Evolutionary conservation across 2,329 filamentous ascomycete genomes (phyloP).

Genomic region (Beauveria medogensis): DNA sequence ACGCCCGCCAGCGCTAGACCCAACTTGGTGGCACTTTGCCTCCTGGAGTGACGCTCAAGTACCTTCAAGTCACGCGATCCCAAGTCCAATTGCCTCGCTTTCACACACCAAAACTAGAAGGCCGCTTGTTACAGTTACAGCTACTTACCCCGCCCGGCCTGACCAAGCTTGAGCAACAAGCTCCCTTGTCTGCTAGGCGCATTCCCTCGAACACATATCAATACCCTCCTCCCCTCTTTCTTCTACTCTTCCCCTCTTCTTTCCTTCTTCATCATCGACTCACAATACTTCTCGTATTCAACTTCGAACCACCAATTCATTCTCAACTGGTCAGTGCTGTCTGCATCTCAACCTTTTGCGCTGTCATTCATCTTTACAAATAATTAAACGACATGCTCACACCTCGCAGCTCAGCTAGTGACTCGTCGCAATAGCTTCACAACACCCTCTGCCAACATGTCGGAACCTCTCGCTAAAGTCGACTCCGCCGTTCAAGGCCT

Average conservation of each 20-base stretch:
- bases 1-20: constrained; percentile 8
- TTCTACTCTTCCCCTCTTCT: constrained; percentile 16
- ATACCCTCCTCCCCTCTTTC: constrained; percentile 22
- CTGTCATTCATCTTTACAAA: too few species aligned
- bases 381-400: not conserved
- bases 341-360: not conserved
- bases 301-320: constrained; percentile 11
- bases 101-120: not conserved
- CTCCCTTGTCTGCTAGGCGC: constrained; percentile 14
- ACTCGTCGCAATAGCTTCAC: constrained; percentile 8
- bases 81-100: not conserved
- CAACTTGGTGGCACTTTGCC: not conserved
- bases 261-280: constrained; percentile 20
- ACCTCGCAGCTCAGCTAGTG: constrained; percentile 2
- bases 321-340: not conserved
- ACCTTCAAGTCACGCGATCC: constrained; percentile 11
- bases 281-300: constrained; percentile 13
- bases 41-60: constrained; percentile 1
- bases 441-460: constrained; percentile 23
- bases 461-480: constrained; percentile 68
- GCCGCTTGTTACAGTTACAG: not conserved
- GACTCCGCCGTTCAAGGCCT: constrained; percentile 85
- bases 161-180: constrained; percentile 8
- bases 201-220: constrained; percentile 23
- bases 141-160: constrained; percentile 7